These are phyloP conservation scores for Maudiozyma barnettii DNA, from an alignment of 805 yeast genomes.

Conservation along the genomic window DNA sequence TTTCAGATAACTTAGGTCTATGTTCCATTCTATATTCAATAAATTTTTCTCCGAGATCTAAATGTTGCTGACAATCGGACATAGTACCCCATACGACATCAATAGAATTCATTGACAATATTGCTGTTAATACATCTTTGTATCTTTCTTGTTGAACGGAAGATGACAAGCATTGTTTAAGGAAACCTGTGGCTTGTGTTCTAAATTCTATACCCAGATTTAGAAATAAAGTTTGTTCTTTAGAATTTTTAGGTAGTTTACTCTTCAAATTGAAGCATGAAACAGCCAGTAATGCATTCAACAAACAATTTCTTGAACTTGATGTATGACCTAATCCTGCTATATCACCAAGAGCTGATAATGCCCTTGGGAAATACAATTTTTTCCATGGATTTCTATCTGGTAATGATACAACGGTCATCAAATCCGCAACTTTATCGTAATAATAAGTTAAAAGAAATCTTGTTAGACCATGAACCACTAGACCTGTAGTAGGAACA, in stretches of 20 bases:
- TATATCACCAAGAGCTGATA: slow-evolving; percentile 73
- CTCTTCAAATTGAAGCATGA: slow-evolving; percentile 73
- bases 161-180: slow-evolving; percentile 47
- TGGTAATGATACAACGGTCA: slow-evolving; percentile 61
- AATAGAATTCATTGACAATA: slow-evolving; percentile 76
- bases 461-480: slow-evolving; percentile 60
- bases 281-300: slow-evolving; percentile 73
- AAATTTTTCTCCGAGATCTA: slow-evolving; percentile 67
- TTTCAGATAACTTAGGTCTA: slow-evolving; percentile 58
- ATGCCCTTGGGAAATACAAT: slow-evolving; percentile 75
- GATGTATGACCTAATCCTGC: slow-evolving; percentile 66
- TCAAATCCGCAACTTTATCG: slow-evolving; percentile 66
- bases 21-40: slow-evolving; percentile 58
- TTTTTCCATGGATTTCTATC: slow-evolving; percentile 77
- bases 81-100: slow-evolving; percentile 88
- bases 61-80: slow-evolving; percentile 71
- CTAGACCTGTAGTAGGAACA: slow-evolving; percentile 54
- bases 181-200: slow-evolving; percentile 61
- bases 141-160: slow-evolving; percentile 55
- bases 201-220: slow-evolving; percentile 67
- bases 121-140: slow-evolving; percentile 75
- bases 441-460: slow-evolving; percentile 64
- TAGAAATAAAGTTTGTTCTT: slow-evolving; percentile 58
- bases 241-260: slow-evolving; percentile 57
- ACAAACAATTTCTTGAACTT: slow-evolving; percentile 63